Percentiles rank a stretch among this genome's conserved stretches.
Conservation (phyloP, 441 rosid species). For the Isatis lusitanica region DNA sequence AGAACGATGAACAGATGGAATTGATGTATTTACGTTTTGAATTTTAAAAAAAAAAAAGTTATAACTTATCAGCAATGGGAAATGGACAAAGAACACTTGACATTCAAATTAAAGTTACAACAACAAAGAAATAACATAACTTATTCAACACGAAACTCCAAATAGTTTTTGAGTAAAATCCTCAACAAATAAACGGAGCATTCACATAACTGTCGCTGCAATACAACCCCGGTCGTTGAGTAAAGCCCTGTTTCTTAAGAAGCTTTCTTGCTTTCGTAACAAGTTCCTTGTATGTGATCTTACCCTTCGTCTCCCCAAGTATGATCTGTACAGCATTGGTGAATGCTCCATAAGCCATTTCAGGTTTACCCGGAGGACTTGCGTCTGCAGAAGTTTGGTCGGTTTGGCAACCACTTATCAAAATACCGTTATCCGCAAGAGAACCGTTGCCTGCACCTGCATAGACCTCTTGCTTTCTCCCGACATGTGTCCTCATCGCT, state of each 20-base stretch:
- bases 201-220: constrained; percentile 56
- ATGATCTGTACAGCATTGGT: constrained; percentile 78
- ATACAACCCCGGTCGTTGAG: constrained; percentile 82
- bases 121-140: constrained; percentile 2
- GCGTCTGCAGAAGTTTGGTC: constrained; percentile 94
- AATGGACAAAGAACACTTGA: neutral
- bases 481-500: constrained; percentile 59
- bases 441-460: constrained; percentile 61
- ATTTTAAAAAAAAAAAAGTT: neutral
- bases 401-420: constrained; percentile 92
- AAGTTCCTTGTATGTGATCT: constrained; percentile 56
- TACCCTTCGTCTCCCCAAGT: constrained; percentile 56
- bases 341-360: constrained; percentile 77
- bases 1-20: neutral
- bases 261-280: constrained; percentile 60
- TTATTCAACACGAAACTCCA: constrained; percentile 6
- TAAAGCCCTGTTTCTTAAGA: constrained; percentile 69
- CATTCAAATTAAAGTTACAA: constrained; percentile 6
- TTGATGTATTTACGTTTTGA: neutral
- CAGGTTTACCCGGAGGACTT: constrained; percentile 57
- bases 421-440: constrained; percentile 63
- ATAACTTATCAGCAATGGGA: neutral
- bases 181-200: constrained; percentile 45
- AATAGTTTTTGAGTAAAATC: neutral
- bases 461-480: constrained; percentile 61